These are phyloP conservation scores for Backusella tarrabulga DNA, from an alignment of 192 early-diverging fungal species.

Conservation along the genomic window DNA sequence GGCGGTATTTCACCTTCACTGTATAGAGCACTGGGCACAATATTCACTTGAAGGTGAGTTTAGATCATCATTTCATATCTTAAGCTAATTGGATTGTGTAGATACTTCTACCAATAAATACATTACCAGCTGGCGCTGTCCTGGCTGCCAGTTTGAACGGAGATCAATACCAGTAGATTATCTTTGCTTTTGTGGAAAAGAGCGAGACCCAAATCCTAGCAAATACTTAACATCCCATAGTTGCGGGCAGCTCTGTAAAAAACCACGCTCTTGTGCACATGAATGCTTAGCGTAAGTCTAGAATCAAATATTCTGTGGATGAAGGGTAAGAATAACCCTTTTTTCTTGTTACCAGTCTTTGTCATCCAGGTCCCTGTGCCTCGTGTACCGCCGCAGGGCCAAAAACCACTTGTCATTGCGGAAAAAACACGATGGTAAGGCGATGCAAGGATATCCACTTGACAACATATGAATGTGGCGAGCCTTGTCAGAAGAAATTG, in stretches of 20 bases:
- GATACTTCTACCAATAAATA: conserved; percentile 28
- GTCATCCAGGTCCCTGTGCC: conserved; percentile 94
- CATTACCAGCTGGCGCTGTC: conserved; percentile 79
- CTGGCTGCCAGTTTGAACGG: conserved; percentile 81
- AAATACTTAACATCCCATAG: conserved; percentile 76
- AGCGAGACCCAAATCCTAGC: conserved; percentile 61
- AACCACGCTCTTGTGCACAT: conserved; percentile 67
- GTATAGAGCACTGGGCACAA: conserved; percentile 77
- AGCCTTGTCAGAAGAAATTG: conserved; percentile 62
- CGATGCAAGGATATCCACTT: conserved; percentile 76
- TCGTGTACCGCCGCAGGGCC: conserved; percentile 83
- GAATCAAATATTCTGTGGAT: not conserved
- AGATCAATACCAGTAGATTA: conserved; percentile 70
- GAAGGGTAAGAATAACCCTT: not conserved
- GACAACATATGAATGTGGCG: conserved; percentile 64
- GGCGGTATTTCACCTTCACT: conserved; percentile 88
- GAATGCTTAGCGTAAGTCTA: conserved; percentile 63
- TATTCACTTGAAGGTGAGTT: conserved; percentile 55
- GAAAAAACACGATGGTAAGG: conserved; percentile 55
- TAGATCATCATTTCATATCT: too few relatives aligned
- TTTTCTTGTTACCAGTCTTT: conserved; percentile 40
- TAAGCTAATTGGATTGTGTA: not conserved
- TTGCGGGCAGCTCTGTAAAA: conserved; percentile 80
- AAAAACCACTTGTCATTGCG: conserved; percentile 80
- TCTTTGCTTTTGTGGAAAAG: conserved; percentile 87